Percentiles rank a stretch among this genome's conserved stretches.
Conservation (phyloP, 1,284 basidiomycete species). For the Sphagnurus paluster region DNA sequence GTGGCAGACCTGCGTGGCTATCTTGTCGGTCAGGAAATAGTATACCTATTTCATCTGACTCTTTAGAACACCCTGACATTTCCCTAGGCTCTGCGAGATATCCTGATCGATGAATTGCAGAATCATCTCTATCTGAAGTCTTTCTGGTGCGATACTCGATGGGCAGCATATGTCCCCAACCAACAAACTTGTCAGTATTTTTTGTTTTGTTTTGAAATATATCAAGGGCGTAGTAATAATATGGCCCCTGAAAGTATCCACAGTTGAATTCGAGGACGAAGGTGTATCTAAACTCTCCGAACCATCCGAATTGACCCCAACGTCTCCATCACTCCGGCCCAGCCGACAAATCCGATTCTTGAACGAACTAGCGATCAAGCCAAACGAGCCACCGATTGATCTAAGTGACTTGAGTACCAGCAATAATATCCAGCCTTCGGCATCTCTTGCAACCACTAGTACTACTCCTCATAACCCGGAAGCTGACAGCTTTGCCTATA, state of each 20-base stretch:
- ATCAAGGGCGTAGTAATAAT: background rate
- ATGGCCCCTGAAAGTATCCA: constrained; percentile 44
- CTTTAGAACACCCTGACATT: constrained; percentile 20
- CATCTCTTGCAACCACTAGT: constrained; percentile 8
- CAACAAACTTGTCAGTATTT: constrained; percentile 69
- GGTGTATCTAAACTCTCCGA: constrained; percentile 23
- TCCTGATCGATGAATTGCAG: constrained; percentile 94
- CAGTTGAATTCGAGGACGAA: constrained; percentile 60
- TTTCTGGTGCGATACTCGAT: constrained; percentile 93
- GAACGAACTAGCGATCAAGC: constrained; percentile 67
- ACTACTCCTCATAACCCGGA: constrained; percentile 70
- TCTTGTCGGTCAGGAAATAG: constrained; percentile 85
- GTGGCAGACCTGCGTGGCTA: constrained; percentile 88
- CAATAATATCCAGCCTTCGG: constrained; percentile 17
- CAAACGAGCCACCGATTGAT: constrained; percentile 81
- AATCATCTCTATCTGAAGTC: constrained; percentile 98
- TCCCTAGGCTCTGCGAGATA: constrained; percentile 81
- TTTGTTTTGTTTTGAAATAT: constrained; percentile 3
- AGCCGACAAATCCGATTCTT: constrained; percentile 67
- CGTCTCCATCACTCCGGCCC: constrained; percentile 40
- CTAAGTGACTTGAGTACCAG: constrained; percentile 55
- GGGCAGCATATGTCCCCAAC: constrained; percentile 82
- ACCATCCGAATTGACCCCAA: constrained; percentile 29
- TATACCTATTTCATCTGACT: constrained; percentile 27
- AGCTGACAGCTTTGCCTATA: constrained; percentile 90